Evolutionary conservation across 768 basidiomycete genomes (phyloP), one percentile per base, ranked within the genome.

Genomic region (Amanita rimosa): DNA sequence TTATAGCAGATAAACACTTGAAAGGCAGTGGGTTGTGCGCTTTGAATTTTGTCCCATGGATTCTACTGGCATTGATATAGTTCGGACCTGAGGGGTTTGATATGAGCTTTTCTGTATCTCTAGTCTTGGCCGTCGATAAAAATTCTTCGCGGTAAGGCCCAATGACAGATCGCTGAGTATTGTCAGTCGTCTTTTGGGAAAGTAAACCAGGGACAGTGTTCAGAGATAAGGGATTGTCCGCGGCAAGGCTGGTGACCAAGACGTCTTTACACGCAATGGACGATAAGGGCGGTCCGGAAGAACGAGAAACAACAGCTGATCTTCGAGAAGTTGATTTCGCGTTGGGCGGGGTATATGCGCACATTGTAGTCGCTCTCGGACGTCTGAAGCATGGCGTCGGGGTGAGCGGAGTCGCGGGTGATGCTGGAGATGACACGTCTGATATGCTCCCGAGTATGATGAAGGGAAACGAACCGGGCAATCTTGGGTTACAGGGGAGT

Each of bases 301-400:
- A 37, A 10, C 37, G 46, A 27, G 46, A 48, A 17, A 26, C 26
- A 5, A 21, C 26, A 9, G 34, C 6, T 46, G 24, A n/a, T 16
- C 34, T 47, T 13, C 31, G 33, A 42, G 48, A 19, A 7, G 48
- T 35, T 3, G 40, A 43, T 22, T 49, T 24, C 9, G 41, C 48
- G n/a, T 34, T 22, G 9, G 39, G 48, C 38, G 48, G 38, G 29
- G 26, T 34, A n/a, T 46, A 44, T 6, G 37, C 45, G 22, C 11
- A 27, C n/a, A 41, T 14, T 16, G 47, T 48, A 11, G 9, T 41
- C 8, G 47, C 37, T 36, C 47, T 48, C n/a, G 38, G 37, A 39
- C 47, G 47, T 40, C 39, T 35, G 47, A 41, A 39, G 31, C 47
- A 48, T 36, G 47, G 47, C 17, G 47, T 39, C 14, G 47, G 39